A percentile compares a stretch with the other conserved stretches of the same genome.
phyloP scores from a whole-genome alignment of 2,329 filamentous ascomycete genomes.

The Teratosphaeria zuluensis region DNA sequence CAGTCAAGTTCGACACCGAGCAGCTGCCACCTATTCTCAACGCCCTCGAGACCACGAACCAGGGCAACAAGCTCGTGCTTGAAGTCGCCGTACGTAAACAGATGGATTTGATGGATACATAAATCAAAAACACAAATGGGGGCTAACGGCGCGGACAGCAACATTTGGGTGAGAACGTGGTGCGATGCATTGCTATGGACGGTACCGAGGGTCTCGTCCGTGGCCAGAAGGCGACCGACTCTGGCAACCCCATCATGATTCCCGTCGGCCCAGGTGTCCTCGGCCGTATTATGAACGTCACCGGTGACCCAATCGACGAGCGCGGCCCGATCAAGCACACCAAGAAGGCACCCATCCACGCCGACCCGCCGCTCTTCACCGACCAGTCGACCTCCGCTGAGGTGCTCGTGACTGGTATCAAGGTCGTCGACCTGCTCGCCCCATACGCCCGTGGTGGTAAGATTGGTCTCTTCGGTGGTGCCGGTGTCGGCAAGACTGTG shows the following conservation, averaged over 20 bases:
- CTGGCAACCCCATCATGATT: conserved; percentile 89
- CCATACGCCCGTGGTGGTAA: conserved; percentile 99
- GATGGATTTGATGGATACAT: conserved; percentile 4
- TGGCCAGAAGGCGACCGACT: conserved; percentile 76
- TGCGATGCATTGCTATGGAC: conserved; percentile 99
- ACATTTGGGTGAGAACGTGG: conserved; percentile 99
- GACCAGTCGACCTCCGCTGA: conserved; percentile 96
- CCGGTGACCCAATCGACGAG: conserved; percentile 99
- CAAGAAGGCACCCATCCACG: conserved; percentile 84
- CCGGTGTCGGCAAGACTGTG: conserved; percentile 99
- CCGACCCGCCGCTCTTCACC: conserved; percentile 81
- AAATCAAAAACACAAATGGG: conserved; percentile 7
- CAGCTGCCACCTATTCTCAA: conserved; percentile 96
- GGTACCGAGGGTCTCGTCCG: conserved; percentile 99
- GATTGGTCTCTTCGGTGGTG: conserved; percentile 99
- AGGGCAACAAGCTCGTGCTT: conserved; percentile 86
- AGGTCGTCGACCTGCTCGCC: conserved; percentile 98
- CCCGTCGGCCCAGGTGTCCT: conserved; percentile 89
- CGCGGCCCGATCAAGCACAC: conserved; percentile 92
- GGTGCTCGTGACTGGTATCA: conserved; percentile 98
- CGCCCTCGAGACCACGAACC: conserved; percentile 84
- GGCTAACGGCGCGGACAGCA: conserved; percentile 50
- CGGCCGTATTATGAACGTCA: conserved; percentile 99
- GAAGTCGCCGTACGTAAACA: conserved; percentile 76
- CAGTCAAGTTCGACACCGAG: conserved; percentile 93